These are phyloP conservation scores for Phylloporus arenicola DNA, from an alignment of 768 basidiomycete genomes.

Conservation along the genomic window DNA sequence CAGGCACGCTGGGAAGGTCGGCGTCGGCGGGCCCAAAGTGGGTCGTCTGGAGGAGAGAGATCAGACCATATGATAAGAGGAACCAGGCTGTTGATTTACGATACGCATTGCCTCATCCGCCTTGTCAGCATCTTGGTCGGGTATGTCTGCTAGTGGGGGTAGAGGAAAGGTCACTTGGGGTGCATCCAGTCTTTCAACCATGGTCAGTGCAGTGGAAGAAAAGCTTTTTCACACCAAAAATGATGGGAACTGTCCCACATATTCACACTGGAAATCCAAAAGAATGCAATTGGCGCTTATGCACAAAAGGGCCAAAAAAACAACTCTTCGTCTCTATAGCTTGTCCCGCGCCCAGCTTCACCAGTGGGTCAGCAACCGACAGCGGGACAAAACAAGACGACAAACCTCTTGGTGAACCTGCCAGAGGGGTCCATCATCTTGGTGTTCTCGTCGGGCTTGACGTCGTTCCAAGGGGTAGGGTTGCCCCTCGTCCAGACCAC, in stretches of 20 bases:
- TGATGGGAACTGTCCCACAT: background rate
- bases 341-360: constrained; percentile 72
- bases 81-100: constrained; percentile 23
- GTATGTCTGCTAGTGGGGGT: constrained; percentile 37
- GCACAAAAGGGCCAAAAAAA: constrained; percentile 9
- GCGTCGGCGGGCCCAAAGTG: constrained; percentile 27
- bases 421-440: constrained; percentile 68
- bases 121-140: constrained; percentile 38
- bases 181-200: constrained; percentile 40
- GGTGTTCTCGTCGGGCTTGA: constrained; percentile 68
- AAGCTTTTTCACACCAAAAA: background rate
- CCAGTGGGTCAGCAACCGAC: constrained; percentile 4
- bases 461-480: constrained; percentile 85
- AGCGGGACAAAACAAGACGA: background rate
- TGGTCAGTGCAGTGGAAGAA: constrained; percentile 9
- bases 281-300: constrained; percentile 18
- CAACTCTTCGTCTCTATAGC: constrained; percentile 37
- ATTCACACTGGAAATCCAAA: background rate
- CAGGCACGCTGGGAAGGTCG: constrained; percentile 35
- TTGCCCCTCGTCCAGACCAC: constrained; percentile 65
- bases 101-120: constrained; percentile 30
- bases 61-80: constrained; percentile 5
- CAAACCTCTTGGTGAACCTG: constrained; percentile 64
- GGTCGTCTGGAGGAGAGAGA: constrained; percentile 20
- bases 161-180: constrained; percentile 36